Evolutionary conservation across 225 moss, liverwort and hornwort species (phyloP).

Genomic region (Marchantia polymorpha): DNA sequence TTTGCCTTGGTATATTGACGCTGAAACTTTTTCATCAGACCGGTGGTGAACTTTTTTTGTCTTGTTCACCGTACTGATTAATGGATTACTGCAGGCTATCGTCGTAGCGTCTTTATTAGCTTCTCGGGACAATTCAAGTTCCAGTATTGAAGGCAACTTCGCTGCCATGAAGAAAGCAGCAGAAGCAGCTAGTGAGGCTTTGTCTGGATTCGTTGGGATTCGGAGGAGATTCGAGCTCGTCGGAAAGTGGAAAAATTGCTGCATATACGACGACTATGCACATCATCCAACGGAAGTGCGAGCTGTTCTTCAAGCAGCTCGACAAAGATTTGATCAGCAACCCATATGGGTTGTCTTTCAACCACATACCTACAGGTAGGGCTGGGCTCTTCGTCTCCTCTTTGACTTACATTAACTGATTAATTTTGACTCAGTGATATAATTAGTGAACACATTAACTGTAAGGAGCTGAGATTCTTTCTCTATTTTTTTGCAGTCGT

Average conservation of each 20-base stretch:
- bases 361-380: slow-evolving; percentile 89
- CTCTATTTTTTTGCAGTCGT: slow-evolving; percentile 50
- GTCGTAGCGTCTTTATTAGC: slow-evolving; percentile 69
- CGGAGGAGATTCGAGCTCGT: slow-evolving; percentile 82
- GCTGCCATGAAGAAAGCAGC: slow-evolving; percentile 50
- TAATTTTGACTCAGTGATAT: neutral
- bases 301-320: slow-evolving; percentile 94
- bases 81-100: slow-evolving; percentile 55
- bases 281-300: slow-evolving; percentile 97
- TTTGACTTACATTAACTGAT: neutral
- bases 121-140: slow-evolving; percentile 38
- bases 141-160: slow-evolving; percentile 34
- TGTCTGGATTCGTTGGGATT: slow-evolving; percentile 66
- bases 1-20: too few relatives aligned
- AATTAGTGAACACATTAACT: neutral
- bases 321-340: slow-evolving; percentile 86
- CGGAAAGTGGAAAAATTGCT: slow-evolving; percentile 62
- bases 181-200: slow-evolving; percentile 57
- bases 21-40: too few relatives aligned
- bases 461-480: neutral
- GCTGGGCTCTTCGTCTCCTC: neutral
- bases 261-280: slow-evolving; percentile 89
- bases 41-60: neutral
- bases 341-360: slow-evolving; percentile 98
- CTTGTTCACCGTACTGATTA: neutral